A percentile compares a stretch with the other conserved stretches of the same genome.
Conservation (phyloP, 768 basidiomycete genomes). For the Boletus rufocinnamomeus region DNA sequence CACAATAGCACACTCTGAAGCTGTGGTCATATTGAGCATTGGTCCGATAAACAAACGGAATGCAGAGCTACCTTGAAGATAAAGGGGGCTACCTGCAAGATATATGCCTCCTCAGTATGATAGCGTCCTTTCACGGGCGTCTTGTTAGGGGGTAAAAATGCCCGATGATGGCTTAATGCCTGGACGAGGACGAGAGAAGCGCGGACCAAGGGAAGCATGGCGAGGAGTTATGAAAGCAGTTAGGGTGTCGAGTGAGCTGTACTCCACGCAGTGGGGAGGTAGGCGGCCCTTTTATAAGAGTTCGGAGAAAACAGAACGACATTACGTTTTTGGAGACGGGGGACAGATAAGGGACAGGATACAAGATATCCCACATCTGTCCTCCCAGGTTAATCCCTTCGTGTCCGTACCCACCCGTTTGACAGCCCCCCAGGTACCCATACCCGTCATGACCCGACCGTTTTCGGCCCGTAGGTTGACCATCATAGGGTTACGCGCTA, state of each 20-base stretch:
- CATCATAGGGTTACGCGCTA: not conserved
- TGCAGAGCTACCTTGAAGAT: conserved; percentile 49
- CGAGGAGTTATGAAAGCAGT: not conserved
- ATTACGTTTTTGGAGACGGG: conserved; percentile 7
- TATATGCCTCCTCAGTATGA: conserved; percentile 51
- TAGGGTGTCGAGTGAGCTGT: not conserved
- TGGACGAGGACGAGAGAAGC: conserved; percentile 50
- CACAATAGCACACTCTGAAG: conserved; percentile 52
- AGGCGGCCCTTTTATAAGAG: conserved; percentile 22
- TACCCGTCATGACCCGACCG: conserved; percentile 12
- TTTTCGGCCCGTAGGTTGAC: not conserved
- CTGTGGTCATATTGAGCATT: conserved; percentile 31
- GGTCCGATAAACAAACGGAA: not conserved
- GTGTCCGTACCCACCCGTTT: conserved; percentile 6
- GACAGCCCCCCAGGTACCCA: not conserved
- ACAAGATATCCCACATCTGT: not conserved
- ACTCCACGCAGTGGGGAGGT: not conserved
- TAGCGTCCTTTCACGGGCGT: conserved; percentile 52
- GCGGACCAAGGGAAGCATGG: conserved; percentile 50
- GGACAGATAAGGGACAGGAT: not conserved
- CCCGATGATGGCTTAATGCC: conserved; percentile 51
- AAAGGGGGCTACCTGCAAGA: conserved; percentile 56
- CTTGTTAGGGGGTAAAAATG: conserved; percentile 59
- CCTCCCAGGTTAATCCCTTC: not conserved
- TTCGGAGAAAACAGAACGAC: not conserved